Base-by-base conservation (phyloP, 2,329 filamentous ascomycete genomes). In the Pseudodiploospora longispora region DNA sequence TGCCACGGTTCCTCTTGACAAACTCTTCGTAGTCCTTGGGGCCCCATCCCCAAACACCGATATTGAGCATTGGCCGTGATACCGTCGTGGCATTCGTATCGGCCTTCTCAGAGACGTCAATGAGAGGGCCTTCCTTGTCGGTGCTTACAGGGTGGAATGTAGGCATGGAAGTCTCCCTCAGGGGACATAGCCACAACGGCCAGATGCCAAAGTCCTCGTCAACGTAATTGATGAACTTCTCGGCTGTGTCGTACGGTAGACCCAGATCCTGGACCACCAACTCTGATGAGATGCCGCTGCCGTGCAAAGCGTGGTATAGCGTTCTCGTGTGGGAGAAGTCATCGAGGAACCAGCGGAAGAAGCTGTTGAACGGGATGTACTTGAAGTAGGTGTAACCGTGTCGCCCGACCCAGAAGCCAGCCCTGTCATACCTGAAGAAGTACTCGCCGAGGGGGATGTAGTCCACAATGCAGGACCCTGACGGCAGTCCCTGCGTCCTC, bases 31-130 rank as follows among this genome's bases (percentile, higher is more conserved):
- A 59, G 12, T 71, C 57, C 0, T 65, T 59, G 1, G 81, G 76
- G 1, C 82, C 84, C 57, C 79, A 83, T 1, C 85, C 85, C 86
- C 86, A 93, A 6, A 91, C 75, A 1, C 76, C 77, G 32, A 80
- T 65, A 50, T 80, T 80, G 41, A 80, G 67, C 70, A 79, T 74
- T 1, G 47, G 46, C 1, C 48, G 36, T 3, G 57, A 56, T 3
- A 40, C 29, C 1, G 1, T 2, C 2, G 27, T 1, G 0, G 3
- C 10, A 12, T 0, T 19, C 19, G 19, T 19, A 19, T 19, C 19
- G 19, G 19, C 19, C 19, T 19, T 19, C 19, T 19, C 19, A 19
- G 19, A 19, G 19, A 19, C 19, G 19, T 19, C 19, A 3, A 19
- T 19, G 19, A 19, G 9, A 8, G 8, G 6, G 2, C 2, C 1